Percentiles rank a stretch among this genome's conserved stretches.
Conservation (phyloP, 2,329 filamentous ascomycete species). For the Fusarium sp. region DNA sequence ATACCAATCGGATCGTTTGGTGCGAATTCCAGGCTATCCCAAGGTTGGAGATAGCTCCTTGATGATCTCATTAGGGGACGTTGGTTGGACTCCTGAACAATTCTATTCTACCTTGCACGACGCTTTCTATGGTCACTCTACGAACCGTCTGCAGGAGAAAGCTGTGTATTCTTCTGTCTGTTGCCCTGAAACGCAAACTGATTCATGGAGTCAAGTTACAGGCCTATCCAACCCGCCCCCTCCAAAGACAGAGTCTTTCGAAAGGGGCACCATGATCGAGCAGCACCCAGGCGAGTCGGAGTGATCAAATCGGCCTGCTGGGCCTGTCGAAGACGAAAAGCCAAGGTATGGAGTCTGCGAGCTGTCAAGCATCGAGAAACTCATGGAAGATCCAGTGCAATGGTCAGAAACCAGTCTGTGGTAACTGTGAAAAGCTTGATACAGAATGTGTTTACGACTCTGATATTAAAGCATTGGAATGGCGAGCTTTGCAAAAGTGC, state of each 20-base stretch:
- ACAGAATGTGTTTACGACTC: slow-evolving; percentile 16
- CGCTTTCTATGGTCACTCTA: neutral
- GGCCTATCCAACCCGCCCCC: slow-evolving; percentile 2
- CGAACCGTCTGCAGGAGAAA: neutral
- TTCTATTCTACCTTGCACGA: neutral
- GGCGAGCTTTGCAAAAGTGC: accelerated
- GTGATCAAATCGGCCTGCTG: slow-evolving; percentile 14
- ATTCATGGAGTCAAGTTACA: slow-evolving; percentile 5
- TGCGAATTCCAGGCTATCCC: neutral
- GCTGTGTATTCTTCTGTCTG: neutral
- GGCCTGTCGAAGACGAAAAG: slow-evolving; percentile 9
- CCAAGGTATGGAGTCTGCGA: slow-evolving; percentile 1
- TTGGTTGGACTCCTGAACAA: neutral
- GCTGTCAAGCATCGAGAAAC: neutral
- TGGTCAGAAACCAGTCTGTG: slow-evolving; percentile 3
- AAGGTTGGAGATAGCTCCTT: neutral
- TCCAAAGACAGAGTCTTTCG: neutral
- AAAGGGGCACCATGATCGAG: neutral
- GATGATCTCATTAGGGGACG: neutral
- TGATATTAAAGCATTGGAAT: neutral
- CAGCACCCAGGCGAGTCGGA: neutral
- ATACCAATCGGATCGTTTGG: neutral
- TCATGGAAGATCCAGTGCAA: neutral
- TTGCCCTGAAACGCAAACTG: too few relatives aligned
- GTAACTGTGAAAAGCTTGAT: neutral